These are phyloP conservation scores for Nicotiana noctiflora DNA, from an alignment of 257 asterid genomes.

Conservation along the genomic window DNA sequence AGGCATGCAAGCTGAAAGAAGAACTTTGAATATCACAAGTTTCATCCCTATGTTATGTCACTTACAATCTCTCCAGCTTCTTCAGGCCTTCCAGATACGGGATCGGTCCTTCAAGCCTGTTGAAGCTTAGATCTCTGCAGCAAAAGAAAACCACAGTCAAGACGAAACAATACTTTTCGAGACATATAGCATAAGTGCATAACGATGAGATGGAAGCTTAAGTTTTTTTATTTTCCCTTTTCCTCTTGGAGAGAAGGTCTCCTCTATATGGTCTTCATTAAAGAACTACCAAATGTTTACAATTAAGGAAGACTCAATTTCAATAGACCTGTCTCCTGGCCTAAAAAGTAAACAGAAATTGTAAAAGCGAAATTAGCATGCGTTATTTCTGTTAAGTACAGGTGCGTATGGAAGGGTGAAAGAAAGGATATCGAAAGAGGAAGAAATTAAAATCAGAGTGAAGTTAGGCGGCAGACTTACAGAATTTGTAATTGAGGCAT, in stretches of 20 bases:
- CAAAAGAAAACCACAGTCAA: neutral
- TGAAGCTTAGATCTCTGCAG: constrained; percentile 60
- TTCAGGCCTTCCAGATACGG: constrained; percentile 24
- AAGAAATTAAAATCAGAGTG: neutral
- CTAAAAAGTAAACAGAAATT: neutral
- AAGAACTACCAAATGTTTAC: neutral
- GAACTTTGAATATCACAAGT: neutral
- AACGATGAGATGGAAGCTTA: neutral
- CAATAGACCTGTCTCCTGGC: neutral
- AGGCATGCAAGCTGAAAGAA: neutral
- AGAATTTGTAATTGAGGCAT: neutral
- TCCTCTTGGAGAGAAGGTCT: neutral
- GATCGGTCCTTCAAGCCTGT: constrained; percentile 39
- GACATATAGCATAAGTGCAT: neutral
- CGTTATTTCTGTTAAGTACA: neutral
- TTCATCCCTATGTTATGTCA: neutral
- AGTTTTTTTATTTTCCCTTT: neutral
- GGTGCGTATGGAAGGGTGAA: neutral
- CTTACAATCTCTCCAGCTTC: constrained; percentile 28
- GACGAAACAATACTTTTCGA: neutral
- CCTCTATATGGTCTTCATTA: neutral
- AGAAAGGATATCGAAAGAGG: neutral
- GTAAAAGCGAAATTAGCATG: neutral
- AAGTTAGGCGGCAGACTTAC: neutral
- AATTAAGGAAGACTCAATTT: neutral